These are phyloP conservation scores for Sporobolomyces roseus DNA, from an alignment of 768 basidiomycete species.

Conservation along the genomic window DNA sequence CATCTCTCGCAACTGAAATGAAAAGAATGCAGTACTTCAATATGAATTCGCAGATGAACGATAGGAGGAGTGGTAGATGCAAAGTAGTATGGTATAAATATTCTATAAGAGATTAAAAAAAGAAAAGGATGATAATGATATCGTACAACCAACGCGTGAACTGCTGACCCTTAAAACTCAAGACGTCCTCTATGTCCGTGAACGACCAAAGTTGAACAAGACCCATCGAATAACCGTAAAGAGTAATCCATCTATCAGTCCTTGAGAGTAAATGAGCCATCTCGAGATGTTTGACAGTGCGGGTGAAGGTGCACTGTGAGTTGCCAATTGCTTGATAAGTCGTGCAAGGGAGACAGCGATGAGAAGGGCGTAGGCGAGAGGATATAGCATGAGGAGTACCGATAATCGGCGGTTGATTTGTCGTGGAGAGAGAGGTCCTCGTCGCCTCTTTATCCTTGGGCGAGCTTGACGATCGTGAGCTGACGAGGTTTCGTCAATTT, in stretches of 20 bases:
- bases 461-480: background rate
- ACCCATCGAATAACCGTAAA: conserved; percentile 8
- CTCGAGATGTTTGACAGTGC: background rate
- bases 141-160: no score
- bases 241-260: conserved; percentile 22
- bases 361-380: conserved; percentile 28
- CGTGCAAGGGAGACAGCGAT: conserved; percentile 31
- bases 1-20: no score
- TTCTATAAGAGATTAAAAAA: no score
- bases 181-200: background rate
- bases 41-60: no score
- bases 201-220: conserved; percentile 13
- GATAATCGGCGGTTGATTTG: conserved; percentile 32
- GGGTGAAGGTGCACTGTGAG: background rate
- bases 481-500: conserved; percentile 1
- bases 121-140: no score
- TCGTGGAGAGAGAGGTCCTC: conserved; percentile 13
- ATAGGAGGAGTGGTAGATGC: no score
- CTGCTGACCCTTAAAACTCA: no score
- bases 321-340: conserved; percentile 11
- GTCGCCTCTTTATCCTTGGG: background rate
- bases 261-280: conserved; percentile 22
- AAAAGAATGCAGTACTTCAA: no score
- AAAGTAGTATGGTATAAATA: no score
- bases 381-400: conserved; percentile 28